These are phyloP conservation scores for Corinectria fuckeliana DNA, from an alignment of 2,329 filamentous ascomycete genomes.

Conservation along the genomic window DNA sequence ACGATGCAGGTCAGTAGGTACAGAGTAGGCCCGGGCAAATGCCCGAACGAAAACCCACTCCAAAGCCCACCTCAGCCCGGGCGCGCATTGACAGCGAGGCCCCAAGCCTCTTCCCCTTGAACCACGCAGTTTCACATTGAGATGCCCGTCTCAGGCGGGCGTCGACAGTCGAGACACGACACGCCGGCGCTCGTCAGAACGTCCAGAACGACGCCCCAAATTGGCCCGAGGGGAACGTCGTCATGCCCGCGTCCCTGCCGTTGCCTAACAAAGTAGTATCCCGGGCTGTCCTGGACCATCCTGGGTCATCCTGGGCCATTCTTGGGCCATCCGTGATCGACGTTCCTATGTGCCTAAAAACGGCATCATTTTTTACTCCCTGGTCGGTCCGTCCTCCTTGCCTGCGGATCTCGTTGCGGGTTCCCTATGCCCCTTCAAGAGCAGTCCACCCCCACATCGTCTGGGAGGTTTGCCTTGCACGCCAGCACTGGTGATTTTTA, in stretches of 20 bases:
- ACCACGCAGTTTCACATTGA: conserved; percentile 35
- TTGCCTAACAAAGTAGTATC: too few species aligned
- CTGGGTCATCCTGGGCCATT: too few species aligned
- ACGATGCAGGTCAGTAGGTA: background rate
- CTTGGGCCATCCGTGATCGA: conserved; percentile 17
- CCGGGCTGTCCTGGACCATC: too few species aligned
- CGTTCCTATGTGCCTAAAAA: conserved; percentile 34
- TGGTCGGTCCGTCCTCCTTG: background rate
- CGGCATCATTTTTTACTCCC: conserved; percentile 15
- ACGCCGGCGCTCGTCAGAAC: conserved; percentile 22
- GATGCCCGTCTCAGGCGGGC: conserved; percentile 35
- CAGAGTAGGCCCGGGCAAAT: conserved; percentile 15
- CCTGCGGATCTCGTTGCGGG: too few species aligned
- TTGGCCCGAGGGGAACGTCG: background rate
- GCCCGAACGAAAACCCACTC: conserved; percentile 2
- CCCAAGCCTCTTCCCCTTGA: conserved; percentile 18
- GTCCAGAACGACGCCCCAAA: background rate
- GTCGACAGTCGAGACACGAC: conserved; percentile 30
- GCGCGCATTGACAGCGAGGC: conserved; percentile 27
- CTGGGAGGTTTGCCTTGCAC: conserved; percentile 30
- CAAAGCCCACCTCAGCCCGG: conserved; percentile 16
- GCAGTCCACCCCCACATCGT: conserved; percentile 33
- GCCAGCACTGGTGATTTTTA: conserved; percentile 31
- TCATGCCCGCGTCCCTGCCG: conserved; percentile 18
- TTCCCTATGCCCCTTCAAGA: conserved; percentile 34